Percentiles rank a stretch among this genome's conserved stretches.
Conservation (phyloP, 1,139 yeast species). For the Yamadazyma sp. region DNA sequence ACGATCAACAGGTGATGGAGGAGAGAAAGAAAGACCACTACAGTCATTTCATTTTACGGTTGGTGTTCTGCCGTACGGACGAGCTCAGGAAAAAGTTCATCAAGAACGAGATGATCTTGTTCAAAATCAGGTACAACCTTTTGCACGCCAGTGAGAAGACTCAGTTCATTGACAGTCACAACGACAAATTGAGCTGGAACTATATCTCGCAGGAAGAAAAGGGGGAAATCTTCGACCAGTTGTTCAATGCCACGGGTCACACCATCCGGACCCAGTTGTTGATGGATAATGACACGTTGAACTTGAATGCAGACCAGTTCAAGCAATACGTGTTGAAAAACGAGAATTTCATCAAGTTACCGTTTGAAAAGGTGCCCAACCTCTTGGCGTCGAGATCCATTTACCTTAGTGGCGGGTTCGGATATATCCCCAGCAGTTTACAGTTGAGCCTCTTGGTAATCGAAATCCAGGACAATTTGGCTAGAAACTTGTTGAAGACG, state of each 20-base stretch:
- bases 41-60: slow-evolving; percentile 81
- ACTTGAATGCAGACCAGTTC: slow-evolving; percentile 42
- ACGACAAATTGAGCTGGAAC: slow-evolving; percentile 66
- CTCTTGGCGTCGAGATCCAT: slow-evolving; percentile 72
- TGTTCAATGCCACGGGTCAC: slow-evolving; percentile 53
- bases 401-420: slow-evolving; percentile 65
- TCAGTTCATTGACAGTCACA: slow-evolving; percentile 59
- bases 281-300: slow-evolving; percentile 30
- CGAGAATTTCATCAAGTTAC: slow-evolving; percentile 75
- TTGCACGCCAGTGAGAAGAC: slow-evolving; percentile 71
- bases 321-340: slow-evolving; percentile 40
- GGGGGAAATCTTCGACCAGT: slow-evolving; percentile 43
- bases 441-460: slow-evolving; percentile 67
- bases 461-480: slow-evolving; percentile 63
- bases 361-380: slow-evolving; percentile 82
- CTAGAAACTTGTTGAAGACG: slow-evolving; percentile 58
- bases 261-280: slow-evolving; percentile 32
- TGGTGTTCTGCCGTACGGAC: slow-evolving; percentile 89
- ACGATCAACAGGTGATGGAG: slow-evolving; percentile 31
- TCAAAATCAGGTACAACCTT: slow-evolving; percentile 67
- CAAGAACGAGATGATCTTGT: slow-evolving; percentile 71
- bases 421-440: slow-evolving; percentile 81
- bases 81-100: slow-evolving; percentile 80
- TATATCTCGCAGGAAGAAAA: slow-evolving; percentile 67
- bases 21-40: slow-evolving; percentile 89